Percentiles rank a stretch among this genome's conserved stretches.
Evolutionary conservation across 2,329 filamentous ascomycete genomes (phyloP).

Genomic region (Cryphonectria nitschkei): DNA sequence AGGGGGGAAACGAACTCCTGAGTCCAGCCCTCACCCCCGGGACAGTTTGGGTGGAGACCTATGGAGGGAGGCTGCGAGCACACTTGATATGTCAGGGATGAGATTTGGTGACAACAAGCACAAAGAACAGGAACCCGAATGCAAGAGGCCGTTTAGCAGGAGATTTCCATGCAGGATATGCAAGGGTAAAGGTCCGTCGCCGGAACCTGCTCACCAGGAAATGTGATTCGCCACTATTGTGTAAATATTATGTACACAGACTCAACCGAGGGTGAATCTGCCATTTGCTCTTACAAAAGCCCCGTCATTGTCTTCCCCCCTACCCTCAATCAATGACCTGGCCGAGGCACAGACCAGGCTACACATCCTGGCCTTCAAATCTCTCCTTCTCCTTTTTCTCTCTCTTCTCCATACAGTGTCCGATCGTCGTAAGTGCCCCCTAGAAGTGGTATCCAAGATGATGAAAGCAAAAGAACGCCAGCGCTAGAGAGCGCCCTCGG

Average conservation of each 20-base stretch:
- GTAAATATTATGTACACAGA: slow-evolving; percentile 27
- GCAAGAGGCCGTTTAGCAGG: slow-evolving; percentile 11
- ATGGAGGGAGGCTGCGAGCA: background rate
- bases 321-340: slow-evolving; percentile 14
- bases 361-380: slow-evolving; percentile 18
- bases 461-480: slow-evolving; percentile 27
- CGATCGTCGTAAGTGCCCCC: slow-evolving; percentile 25
- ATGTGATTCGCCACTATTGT: slow-evolving; percentile 20
- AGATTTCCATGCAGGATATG: slow-evolving; percentile 9
- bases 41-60: background rate
- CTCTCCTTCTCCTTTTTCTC: slow-evolving; percentile 8
- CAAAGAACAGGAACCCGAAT: background rate
- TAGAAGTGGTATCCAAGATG: slow-evolving; percentile 31
- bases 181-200: slow-evolving; percentile 9
- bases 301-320: background rate
- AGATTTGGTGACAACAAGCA: background rate
- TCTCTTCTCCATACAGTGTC: slow-evolving; percentile 23
- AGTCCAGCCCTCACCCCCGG: background rate
- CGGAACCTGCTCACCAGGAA: slow-evolving; percentile 18
- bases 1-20: background rate
- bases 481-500: slow-evolving; percentile 24
- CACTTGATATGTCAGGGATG: background rate
- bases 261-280: slow-evolving; percentile 7
- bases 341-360: slow-evolving; percentile 13
- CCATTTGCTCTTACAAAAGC: slow-evolving; percentile 14